Conservation (phyloP, 495 filamentous ascomycete species). For the Sphaerosporella brunnea region DNA sequence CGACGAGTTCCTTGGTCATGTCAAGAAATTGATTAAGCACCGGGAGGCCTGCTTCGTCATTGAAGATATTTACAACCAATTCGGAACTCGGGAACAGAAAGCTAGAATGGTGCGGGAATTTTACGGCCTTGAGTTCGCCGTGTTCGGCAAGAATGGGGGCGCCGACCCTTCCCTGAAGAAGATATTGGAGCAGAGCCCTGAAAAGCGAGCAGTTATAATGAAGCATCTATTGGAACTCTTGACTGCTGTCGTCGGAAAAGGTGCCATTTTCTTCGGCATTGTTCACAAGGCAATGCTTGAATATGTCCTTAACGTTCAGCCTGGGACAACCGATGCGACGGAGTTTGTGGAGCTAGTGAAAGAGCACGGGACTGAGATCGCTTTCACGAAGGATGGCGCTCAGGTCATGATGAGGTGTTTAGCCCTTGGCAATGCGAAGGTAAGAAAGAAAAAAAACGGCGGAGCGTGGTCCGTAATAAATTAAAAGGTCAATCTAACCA, state of each 20-base stretch:
- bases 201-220: conserved; percentile 75
- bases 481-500: neutral
- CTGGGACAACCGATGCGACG: conserved; percentile 56
- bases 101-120: conserved; percentile 74
- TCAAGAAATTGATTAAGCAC: conserved; percentile 83
- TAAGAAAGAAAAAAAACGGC: too few relatives aligned
- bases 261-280: conserved; percentile 85
- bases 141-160: conserved; percentile 40
- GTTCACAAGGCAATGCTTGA: conserved; percentile 96
- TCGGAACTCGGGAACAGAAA: conserved; percentile 70
- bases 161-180: conserved; percentile 39
- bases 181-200: conserved; percentile 57
- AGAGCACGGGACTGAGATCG: conserved; percentile 85
- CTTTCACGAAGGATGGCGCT: conserved; percentile 80
- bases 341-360: conserved; percentile 85
- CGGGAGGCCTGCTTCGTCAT: conserved; percentile 92
- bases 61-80: conserved; percentile 81
- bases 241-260: conserved; percentile 85
- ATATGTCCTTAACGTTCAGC: conserved; percentile 66
- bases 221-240: conserved; percentile 64
- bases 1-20: conserved; percentile 84
- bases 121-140: conserved; percentile 85
- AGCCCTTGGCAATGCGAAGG: conserved; percentile 66
- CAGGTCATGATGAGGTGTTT: conserved; percentile 63
- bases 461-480: too few relatives aligned